Conservation (phyloP, 176 grass and related monocot species). For the Cenchrus americanus region DNA sequence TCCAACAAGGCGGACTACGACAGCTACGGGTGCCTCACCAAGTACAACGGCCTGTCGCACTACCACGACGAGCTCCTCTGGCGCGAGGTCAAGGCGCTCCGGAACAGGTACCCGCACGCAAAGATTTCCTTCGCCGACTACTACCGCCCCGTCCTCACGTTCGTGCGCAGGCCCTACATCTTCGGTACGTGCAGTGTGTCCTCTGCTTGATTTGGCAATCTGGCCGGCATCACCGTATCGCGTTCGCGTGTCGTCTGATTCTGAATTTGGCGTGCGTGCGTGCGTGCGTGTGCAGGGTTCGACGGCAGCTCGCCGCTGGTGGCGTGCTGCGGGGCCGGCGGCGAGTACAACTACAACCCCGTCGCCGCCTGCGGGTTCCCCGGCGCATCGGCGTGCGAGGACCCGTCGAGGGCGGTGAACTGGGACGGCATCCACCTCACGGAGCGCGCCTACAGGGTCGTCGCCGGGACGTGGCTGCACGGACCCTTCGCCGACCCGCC, state of each 20-base stretch:
- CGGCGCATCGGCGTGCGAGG: constrained; percentile 35
- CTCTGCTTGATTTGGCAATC: too few species aligned
- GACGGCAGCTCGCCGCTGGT: neutral
- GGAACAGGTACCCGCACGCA: neutral
- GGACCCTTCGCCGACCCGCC: constrained; percentile 41
- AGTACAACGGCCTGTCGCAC: constrained; percentile 26
- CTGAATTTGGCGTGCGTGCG: too few species aligned
- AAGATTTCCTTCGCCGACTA: constrained; percentile 42
- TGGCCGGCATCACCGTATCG: too few species aligned
- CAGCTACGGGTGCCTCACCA: constrained; percentile 44
- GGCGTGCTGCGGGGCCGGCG: constrained; percentile 51
- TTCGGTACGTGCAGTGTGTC: constrained; percentile 2
- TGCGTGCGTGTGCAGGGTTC: neutral
- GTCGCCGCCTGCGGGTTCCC: constrained; percentile 32
- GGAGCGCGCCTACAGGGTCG: constrained; percentile 30
- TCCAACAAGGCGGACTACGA: constrained; percentile 47
- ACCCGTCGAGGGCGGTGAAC: constrained; percentile 12
- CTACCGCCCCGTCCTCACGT: neutral
- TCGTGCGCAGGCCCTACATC: neutral
- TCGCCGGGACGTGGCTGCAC: constrained; percentile 47
- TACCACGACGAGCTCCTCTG: constrained; percentile 46
- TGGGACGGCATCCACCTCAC: constrained; percentile 69
- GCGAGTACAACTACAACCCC: constrained; percentile 48
- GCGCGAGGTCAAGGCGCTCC: neutral
- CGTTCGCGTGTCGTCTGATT: too few species aligned